These are phyloP conservation scores for Diaporthe sp. DNA, from an alignment of 2,329 filamentous ascomycete species.

Conservation along the genomic window DNA sequence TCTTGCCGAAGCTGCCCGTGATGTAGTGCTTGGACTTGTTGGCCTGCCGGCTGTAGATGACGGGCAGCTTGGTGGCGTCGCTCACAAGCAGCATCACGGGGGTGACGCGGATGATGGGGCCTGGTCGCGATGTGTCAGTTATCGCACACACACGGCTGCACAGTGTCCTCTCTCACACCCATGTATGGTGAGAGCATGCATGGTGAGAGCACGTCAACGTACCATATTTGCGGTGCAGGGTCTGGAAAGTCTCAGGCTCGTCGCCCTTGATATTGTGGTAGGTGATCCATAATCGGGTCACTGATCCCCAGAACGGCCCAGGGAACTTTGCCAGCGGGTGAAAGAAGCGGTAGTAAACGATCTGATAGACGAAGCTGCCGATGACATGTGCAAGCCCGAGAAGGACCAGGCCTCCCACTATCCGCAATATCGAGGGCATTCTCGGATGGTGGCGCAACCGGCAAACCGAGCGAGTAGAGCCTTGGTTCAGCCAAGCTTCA, in stretches of 20 bases:
- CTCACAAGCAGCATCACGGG: conserved; percentile 67
- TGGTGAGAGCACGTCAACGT: conserved; percentile 16
- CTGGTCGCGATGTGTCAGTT: conserved; percentile 48
- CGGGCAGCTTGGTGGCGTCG: conserved; percentile 67
- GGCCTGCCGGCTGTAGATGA: conserved; percentile 68
- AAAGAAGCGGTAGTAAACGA: conserved; percentile 65
- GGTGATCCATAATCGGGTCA: conserved; percentile 66
- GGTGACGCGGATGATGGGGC: conserved; percentile 66
- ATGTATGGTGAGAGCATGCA: not conserved
- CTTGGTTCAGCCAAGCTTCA: not conserved
- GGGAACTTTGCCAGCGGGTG: conserved; percentile 67
- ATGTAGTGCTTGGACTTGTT: conserved; percentile 73
- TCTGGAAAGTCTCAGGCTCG: conserved; percentile 58
- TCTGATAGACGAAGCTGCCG: conserved; percentile 57
- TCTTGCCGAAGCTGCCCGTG: conserved; percentile 68
- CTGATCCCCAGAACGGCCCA: conserved; percentile 66
- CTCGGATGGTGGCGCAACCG: not conserved
- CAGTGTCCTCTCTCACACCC: not conserved
- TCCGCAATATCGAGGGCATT: conserved; percentile 23
- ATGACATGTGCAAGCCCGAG: conserved; percentile 8
- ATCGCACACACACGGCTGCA: not conserved
- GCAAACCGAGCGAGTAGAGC: not conserved
- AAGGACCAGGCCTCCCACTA: conserved; percentile 17
- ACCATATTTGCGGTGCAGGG: conserved; percentile 62
- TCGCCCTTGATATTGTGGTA: conserved; percentile 64